These are phyloP conservation scores for Trypanosoma cruzi DNA, from an alignment of 208 protist species.

Conservation along the genomic window DNA sequence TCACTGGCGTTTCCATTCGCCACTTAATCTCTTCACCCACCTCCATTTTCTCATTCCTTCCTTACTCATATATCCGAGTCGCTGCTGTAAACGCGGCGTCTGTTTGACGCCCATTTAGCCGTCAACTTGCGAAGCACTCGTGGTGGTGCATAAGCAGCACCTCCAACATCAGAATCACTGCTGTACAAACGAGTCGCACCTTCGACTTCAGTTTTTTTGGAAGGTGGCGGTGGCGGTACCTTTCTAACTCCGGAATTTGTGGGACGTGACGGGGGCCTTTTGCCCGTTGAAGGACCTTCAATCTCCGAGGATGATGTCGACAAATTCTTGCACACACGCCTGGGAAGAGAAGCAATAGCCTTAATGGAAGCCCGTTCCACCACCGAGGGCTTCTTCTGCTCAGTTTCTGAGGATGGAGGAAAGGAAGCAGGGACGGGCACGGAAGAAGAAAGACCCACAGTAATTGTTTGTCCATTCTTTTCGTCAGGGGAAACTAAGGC, in stretches of 20 bases:
- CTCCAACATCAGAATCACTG: slow-evolving; percentile 5
- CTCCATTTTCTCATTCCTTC: background rate
- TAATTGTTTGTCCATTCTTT: background rate
- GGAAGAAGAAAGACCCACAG: background rate
- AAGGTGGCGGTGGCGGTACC: slow-evolving; percentile 8
- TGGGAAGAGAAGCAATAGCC: slow-evolving; percentile 13
- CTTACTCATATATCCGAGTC: slow-evolving; percentile 24
- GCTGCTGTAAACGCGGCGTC: slow-evolving; percentile 20
- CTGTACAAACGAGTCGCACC: slow-evolving; percentile 9
- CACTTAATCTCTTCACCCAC: background rate
- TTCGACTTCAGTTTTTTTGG: slow-evolving; percentile 10
- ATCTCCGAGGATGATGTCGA: slow-evolving; percentile 44
- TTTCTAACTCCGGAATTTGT: background rate
- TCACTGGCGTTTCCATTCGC: background rate
- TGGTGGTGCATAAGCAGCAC: background rate
- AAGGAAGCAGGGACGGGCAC: background rate
- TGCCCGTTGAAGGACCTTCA: slow-evolving; percentile 1
- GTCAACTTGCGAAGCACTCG: slow-evolving; percentile 15
- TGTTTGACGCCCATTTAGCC: slow-evolving; percentile 10
- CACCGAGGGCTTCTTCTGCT: background rate
- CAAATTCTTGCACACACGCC: slow-evolving; percentile 37
- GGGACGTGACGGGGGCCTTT: background rate
- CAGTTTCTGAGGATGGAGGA: background rate
- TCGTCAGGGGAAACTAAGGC: background rate
- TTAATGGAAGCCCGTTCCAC: background rate